Conservation (phyloP, 2,329 filamentous ascomycete genomes). For the Domatiomyces globalis region DNA sequence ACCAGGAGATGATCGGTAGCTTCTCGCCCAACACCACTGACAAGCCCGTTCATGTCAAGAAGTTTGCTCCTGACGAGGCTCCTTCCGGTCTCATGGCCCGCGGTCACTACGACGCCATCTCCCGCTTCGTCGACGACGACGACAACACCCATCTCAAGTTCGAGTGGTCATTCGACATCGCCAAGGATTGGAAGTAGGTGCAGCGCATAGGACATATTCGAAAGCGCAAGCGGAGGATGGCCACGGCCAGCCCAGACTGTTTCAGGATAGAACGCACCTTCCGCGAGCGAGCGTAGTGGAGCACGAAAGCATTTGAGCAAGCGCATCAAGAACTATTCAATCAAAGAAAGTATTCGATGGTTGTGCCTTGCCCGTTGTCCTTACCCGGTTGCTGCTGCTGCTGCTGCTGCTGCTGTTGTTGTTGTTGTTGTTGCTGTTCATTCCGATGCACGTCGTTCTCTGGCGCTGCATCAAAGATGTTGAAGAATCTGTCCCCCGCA, state of each 20-base stretch:
- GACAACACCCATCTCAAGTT: constrained; percentile 80
- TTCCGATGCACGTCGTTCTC: constrained; percentile 80
- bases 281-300: not conserved
- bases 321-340: constrained; percentile 17
- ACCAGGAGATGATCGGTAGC: constrained; percentile 96
- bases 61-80: constrained; percentile 69
- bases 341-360: constrained; percentile 57
- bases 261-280: not conserved
- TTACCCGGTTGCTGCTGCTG: constrained; percentile 31
- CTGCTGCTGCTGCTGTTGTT: constrained; percentile 35
- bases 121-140: constrained; percentile 91
- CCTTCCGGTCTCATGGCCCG: constrained; percentile 81
- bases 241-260: not conserved
- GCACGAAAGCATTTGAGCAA: not conserved
- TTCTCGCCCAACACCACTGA: constrained; percentile 87
- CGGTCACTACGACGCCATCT: constrained; percentile 77
- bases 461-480: constrained; percentile 91
- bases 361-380: constrained; percentile 56
- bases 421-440: constrained; percentile 58
- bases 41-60: constrained; percentile 74
- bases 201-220: not conserved
- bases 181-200: constrained; percentile 71
- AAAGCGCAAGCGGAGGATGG: not conserved
- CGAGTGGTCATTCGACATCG: constrained; percentile 91
- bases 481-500: constrained; percentile 85